These are phyloP conservation scores for Oldenlandia corymbosa DNA, from an alignment of 257 asterid species.

Conservation along the genomic window DNA sequence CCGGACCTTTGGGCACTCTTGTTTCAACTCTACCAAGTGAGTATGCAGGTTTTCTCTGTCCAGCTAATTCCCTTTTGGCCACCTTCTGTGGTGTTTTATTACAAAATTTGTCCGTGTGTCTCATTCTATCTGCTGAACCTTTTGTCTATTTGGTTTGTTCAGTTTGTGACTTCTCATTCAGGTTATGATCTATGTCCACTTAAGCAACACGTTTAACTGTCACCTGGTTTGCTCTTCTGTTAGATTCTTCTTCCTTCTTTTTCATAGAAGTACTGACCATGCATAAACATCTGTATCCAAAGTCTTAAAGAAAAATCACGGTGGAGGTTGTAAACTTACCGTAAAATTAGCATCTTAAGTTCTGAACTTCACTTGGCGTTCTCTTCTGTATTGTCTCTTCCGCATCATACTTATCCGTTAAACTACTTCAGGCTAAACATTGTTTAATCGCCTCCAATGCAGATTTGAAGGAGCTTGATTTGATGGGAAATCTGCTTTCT, in stretches of 20 bases:
- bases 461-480: constrained; percentile 91
- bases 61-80: neutral
- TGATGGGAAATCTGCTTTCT: constrained; percentile 77
- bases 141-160: neutral
- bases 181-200: neutral
- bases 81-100: no score
- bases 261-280: neutral
- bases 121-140: no score
- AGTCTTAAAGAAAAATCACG: neutral
- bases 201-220: neutral
- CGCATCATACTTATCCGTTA: neutral
- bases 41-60: constrained; percentile 24
- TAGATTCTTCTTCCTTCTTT: neutral
- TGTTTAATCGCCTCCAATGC: constrained; percentile 28
- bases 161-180: neutral
- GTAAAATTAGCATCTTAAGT: neutral
- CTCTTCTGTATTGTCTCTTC: neutral
- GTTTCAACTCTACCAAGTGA: constrained; percentile 70
- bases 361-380: neutral
- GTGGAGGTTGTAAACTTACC: neutral
- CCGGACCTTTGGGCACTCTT: constrained; percentile 45
- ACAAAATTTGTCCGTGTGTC: neutral
- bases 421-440: neutral
- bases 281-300: neutral
- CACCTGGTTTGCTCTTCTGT: no score